These are phyloP conservation scores for Nannochloris sp. DNA, from an alignment of 139 green algal species.

Conservation along the genomic window DNA sequence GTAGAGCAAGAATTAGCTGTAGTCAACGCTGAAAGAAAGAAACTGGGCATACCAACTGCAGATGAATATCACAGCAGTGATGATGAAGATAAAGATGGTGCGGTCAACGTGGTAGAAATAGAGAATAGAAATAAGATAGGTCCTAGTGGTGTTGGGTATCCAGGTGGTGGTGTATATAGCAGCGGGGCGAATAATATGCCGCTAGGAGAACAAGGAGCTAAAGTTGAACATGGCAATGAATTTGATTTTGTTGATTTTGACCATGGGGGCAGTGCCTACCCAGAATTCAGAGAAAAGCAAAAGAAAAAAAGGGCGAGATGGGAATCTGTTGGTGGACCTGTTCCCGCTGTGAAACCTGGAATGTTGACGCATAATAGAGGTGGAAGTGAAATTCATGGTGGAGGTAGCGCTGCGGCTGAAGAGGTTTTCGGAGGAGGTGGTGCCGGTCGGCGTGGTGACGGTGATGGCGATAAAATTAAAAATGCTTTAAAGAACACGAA, in stretches of 20 bases:
- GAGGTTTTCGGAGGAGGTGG: background rate
- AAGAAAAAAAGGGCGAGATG: background rate
- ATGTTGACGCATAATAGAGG: background rate
- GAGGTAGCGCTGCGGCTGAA: background rate
- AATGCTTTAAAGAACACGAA: background rate
- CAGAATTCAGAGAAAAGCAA: background rate
- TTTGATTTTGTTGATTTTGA: background rate
- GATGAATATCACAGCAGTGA: background rate
- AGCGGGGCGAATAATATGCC: too few relatives aligned
- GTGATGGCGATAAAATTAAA: background rate
- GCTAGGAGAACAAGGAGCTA: background rate
- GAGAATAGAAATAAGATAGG: too few relatives aligned
- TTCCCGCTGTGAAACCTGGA: background rate
- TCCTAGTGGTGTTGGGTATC: too few relatives aligned
- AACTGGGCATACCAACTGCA: too few relatives aligned
- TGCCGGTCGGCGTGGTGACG: background rate
- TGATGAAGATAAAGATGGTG: too few relatives aligned
- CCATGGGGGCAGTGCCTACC: background rate
- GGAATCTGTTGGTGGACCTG: background rate
- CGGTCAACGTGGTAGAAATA: too few relatives aligned
- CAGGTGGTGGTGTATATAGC: too few relatives aligned
- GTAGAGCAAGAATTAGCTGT: constrained; percentile 8
- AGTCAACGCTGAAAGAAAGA: background rate
- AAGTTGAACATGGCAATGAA: background rate
- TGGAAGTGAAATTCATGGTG: too few relatives aligned